These are phyloP conservation scores for Xylaria sp. DNA, from an alignment of 2,329 filamentous ascomycete genomes.

Conservation along the genomic window DNA sequence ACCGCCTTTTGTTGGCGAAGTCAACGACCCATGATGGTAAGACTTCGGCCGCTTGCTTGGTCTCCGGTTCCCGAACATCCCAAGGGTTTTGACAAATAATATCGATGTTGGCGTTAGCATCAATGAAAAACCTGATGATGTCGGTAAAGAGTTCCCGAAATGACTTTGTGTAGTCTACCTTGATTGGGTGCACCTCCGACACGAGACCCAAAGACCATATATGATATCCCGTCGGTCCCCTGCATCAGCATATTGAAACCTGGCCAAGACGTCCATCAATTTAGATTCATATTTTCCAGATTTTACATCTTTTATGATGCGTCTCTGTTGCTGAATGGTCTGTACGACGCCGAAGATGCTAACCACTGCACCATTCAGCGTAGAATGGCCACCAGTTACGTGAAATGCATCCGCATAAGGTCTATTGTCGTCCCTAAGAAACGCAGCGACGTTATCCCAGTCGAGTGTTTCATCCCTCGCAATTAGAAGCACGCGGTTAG, in stretches of 20 bases:
- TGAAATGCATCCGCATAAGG: slow-evolving; percentile 29
- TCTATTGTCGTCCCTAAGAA: slow-evolving; percentile 20
- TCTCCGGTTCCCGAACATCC: neutral
- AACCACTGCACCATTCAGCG: too few relatives aligned
- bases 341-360: too few relatives aligned
- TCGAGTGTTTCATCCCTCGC: slow-evolving; percentile 18
- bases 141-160: neutral
- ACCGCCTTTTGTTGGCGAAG: neutral
- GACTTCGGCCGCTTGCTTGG: neutral
- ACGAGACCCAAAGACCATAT: neutral
- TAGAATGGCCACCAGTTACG: slow-evolving; percentile 11
- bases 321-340: too few relatives aligned
- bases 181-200: neutral
- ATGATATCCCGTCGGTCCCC: neutral
- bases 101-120: neutral
- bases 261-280: too few relatives aligned
- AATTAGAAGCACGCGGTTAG: slow-evolving; percentile 10
- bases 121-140: neutral
- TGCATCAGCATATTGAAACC: too few relatives aligned
- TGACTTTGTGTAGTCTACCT: neutral
- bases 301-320: too few relatives aligned
- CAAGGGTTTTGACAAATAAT: neutral
- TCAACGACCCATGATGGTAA: neutral
- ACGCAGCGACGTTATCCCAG: slow-evolving; percentile 14
- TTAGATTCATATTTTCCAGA: too few relatives aligned